Evolutionary conservation across 2,329 filamentous ascomycete species (phyloP), one percentile per base, ranked within the genome.

Genomic region (Fusarium sp.): DNA sequence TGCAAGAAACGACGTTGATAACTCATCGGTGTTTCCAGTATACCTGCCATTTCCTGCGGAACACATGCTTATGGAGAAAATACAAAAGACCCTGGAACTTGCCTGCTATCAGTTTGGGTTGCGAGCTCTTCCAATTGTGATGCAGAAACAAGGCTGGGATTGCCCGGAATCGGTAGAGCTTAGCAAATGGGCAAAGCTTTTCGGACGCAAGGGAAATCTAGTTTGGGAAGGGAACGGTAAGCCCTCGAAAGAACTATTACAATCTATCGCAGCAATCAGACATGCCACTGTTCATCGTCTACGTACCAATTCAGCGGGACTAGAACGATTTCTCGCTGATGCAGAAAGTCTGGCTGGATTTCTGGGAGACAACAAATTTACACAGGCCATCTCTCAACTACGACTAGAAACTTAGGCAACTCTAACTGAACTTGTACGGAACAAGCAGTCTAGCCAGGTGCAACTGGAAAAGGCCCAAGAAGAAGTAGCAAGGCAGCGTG

Each of bases 81-180:
- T 47, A 2, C 41, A 54, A 39, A 54, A 14, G n/a, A 22, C 2
- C 2, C 10, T 54, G 4, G 51, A 54, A 15, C 22, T 54, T 17
- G 30, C n/a, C 11, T 54, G 51, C 14, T 54, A 54, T 3, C 4
- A 54, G 2, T 47, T 22, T 30, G 51, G 51, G 4, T 7, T 6
- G 2, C 22, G 10, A 14, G 22, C 7, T 19, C 14, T 54, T 4
- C 51, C 22, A n/a, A 9, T 14, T 1, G 2, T 46, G 13, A 27
- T 54, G 14, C 51, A 14, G 3, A 27, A n/a, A 30, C 30, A 14
- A 9, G 51, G 40, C 1, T 54, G 51, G 51, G 51, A 54, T 7
- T 54, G 51, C 3, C 51, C 51, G 7, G 30, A 54, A 20, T 20
- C 30, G 13, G 41, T 37, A 10, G 51, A 54, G 51, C 51, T 54